These are phyloP conservation scores for Solanum commersonii DNA, from an alignment of 257 asterid genomes.

Conservation along the genomic window DNA sequence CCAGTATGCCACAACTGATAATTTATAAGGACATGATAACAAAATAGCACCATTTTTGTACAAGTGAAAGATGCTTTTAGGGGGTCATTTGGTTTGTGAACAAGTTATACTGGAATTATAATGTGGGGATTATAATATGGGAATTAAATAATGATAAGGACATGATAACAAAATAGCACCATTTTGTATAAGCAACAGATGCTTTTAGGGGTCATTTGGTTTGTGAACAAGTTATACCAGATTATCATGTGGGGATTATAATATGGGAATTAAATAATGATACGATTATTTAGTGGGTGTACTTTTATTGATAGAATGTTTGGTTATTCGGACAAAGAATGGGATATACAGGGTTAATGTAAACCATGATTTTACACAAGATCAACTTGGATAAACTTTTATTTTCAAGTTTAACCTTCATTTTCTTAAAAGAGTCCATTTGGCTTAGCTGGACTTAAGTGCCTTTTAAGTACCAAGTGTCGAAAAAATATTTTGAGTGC, in stretches of 20 bases:
- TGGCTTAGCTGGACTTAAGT: background rate
- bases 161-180: background rate
- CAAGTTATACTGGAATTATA: background rate
- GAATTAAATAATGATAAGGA: background rate
- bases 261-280: background rate
- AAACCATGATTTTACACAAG: background rate
- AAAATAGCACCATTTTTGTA: background rate
- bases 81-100: background rate
- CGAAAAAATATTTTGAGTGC: background rate
- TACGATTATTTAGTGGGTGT: background rate
- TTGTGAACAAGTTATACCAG: background rate
- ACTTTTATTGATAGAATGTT: background rate
- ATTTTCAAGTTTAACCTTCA: background rate
- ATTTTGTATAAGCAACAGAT: background rate
- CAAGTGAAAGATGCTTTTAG: background rate
- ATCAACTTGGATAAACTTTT: background rate
- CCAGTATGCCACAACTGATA: background rate
- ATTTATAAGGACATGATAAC: background rate
- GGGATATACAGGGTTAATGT: background rate
- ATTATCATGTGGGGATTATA: background rate
- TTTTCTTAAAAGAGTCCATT: background rate
- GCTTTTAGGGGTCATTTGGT: background rate
- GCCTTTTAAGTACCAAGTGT: background rate
- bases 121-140: background rate
- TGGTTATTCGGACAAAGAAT: background rate